Base-by-base conservation (phyloP, 2,329 filamentous ascomycete species). In the Metarhizium robertsii region DNA sequence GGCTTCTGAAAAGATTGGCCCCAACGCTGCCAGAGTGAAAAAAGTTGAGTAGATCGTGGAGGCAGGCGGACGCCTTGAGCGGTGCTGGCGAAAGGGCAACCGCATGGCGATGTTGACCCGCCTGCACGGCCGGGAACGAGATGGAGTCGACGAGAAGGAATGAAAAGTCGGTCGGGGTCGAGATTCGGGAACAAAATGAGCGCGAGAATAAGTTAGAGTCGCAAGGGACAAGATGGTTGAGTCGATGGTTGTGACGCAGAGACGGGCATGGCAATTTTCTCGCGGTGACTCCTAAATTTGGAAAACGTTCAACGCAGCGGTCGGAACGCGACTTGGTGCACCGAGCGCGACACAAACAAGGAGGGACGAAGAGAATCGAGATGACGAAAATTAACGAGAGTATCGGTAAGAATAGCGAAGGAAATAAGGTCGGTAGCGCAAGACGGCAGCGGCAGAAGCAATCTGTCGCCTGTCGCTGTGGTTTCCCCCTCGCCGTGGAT, bases 1-100 rank as follows among this genome's bases (percentile, higher is more conserved):
- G 43, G 81, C 81, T 29, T 71, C 66, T 48, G 76, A 71, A 49
- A 79, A 57, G 10, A 72, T 71, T 38, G 71, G 64, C 20, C 74
- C 69, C 63, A 77, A 57, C 52, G 70, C 68, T 62, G 71, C 62
- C 57, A 80, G 60, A 52, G 71, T 66, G 55, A 77, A 60, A 59
- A 78, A 60, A 63, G 67, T 59, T 46, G 62, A 59, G 45, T 56
- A 57, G 49, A 65, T 56, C n/a, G 58, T 62, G 55, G 65, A 51
- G 34, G 52, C 65, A 53, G 63, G 66, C 59, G 68, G 66, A 65
- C 71, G 71, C 67, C 70, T 67, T 64, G 70, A 70, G 61, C 66
- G 67, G 68, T 73, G 71, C 69, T 69, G 69, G 64, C 69, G 65
- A 59, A 70, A 70, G 62, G 72, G 67, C 67, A 75, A 70, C 72